phyloP scores from a whole-genome alignment of 1,284 basidiomycete species.

The Trametes pubescens region DNA sequence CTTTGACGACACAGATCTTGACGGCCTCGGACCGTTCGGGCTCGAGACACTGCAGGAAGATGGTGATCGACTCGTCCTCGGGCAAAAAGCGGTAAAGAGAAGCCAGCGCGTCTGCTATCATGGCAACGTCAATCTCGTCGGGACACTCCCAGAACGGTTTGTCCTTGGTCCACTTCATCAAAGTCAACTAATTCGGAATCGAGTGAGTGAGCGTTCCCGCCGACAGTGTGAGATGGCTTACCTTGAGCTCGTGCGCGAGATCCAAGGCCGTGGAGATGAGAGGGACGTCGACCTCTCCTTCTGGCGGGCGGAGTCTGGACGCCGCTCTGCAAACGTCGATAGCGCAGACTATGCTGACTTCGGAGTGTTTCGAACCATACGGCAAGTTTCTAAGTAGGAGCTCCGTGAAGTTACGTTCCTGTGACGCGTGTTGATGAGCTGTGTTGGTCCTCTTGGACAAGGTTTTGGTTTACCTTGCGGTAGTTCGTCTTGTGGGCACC shows the following conservation, averaged over 20 bases:
- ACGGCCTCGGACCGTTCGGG: constrained; percentile 81
- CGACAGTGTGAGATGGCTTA: constrained; percentile 41
- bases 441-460: background rate
- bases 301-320: constrained; percentile 67
- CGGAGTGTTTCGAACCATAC: constrained; percentile 60
- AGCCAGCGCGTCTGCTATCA: constrained; percentile 80
- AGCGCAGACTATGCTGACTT: constrained; percentile 77
- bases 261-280: constrained; percentile 76
- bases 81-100: constrained; percentile 76
- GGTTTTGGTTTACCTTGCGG: constrained; percentile 38
- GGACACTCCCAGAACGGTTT: constrained; percentile 75
- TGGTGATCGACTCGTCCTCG: constrained; percentile 61
- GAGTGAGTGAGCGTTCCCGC: background rate
- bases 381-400: constrained; percentile 62
- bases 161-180: constrained; percentile 57
- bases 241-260: constrained; percentile 82
- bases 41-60: constrained; percentile 73
- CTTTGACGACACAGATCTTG: constrained; percentile 81
- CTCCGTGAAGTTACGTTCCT: constrained; percentile 59
- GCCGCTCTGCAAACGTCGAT: constrained; percentile 88
- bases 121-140: constrained; percentile 81
- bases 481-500: constrained; percentile 36
- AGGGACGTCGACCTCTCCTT: constrained; percentile 64
- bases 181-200: constrained; percentile 47
- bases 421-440: background rate